Evolutionary conservation across 108 stramenopile genomes (phyloP).

Genomic region (Fistulifera solaris): DNA sequence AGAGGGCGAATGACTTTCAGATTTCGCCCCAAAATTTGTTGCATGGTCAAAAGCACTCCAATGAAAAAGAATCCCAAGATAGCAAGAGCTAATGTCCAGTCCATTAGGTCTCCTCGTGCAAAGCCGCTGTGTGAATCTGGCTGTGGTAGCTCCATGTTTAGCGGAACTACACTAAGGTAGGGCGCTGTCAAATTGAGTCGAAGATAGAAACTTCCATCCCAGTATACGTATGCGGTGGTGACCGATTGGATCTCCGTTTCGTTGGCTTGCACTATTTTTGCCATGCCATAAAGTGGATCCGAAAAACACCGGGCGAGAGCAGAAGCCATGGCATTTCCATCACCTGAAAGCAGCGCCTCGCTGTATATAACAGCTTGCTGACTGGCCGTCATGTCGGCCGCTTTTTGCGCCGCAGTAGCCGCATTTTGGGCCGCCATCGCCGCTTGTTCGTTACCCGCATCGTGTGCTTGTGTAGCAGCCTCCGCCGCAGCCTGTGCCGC

Average conservation of each 20-base stretch:
- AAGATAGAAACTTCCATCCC: constrained; percentile 60
- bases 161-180: constrained; percentile 33
- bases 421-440: constrained; percentile 30
- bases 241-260: constrained; percentile 11
- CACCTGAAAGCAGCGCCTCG: constrained; percentile 54
- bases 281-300: constrained; percentile 62
- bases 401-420: constrained; percentile 52
- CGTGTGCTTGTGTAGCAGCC: constrained; percentile 32
- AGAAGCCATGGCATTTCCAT: constrained; percentile 52
- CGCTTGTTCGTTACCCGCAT: constrained; percentile 27
- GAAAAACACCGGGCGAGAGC: constrained; percentile 49
- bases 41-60: constrained; percentile 23
- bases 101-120: constrained; percentile 23
- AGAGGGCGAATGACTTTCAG: constrained; percentile 10
- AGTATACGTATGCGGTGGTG: constrained; percentile 50
- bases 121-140: constrained; percentile 3
- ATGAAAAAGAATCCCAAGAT: constrained; percentile 18
- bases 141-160: constrained; percentile 18
- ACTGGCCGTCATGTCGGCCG: constrained; percentile 56
- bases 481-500: constrained; percentile 34
- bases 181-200: constrained; percentile 62
- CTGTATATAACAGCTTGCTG: constrained; percentile 35
- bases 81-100: constrained; percentile 35
- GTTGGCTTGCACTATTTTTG: constrained; percentile 14
- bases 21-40: constrained; percentile 28